Evolutionary conservation across 768 basidiomycete species (phyloP), one percentile per base, ranked within the genome.

Genomic region (Mycena latifolia): DNA sequence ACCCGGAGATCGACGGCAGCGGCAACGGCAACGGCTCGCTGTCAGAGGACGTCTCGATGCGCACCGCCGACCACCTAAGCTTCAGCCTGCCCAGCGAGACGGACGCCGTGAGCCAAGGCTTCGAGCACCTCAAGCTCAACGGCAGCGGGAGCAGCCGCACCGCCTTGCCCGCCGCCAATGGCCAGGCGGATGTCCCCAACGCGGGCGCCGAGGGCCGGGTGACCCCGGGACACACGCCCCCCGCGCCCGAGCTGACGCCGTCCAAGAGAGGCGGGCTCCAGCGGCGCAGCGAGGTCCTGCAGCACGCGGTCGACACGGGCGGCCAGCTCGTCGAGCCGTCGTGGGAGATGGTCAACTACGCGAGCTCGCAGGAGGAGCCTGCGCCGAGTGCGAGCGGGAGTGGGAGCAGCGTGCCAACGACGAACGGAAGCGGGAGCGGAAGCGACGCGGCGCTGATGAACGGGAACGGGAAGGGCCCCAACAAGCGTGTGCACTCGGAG

Each of bases 281-380:
- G 64, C 82, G 87, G 17, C 83, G 85, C 3, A 85, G 84, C 66
- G 77, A 84, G 43, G 79, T 88, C 0, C 69, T 87, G 1, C 77
- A 80, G 8, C 76, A 84, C 31, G 86, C 86, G 28, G 83, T 79
- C 7, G 85, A 86, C 48, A 74, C 76, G 3, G 82, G 77, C 1
- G 69, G 69, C 9, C 46, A 65, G 33, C 77, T 87, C 11, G 80
- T 81, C 0, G 84, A 86, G 65, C 88, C 88, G 24, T 85, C 87
- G 27, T 81, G 78, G 76, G 88, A 90, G 71, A 88, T 90, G 85
- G 80, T 88, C 17, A 76, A 77, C 35, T 75, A 80, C 50, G 81
- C 78, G 54, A 78, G 77, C 65, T 66, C 33, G 43, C 66, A 75
- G 46, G 68, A 55, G 45, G 53, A 71, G 50, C 55, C 31, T 29